Evolutionary conservation across 2,329 filamentous ascomycete genomes (phyloP).

Genomic region (Microcyclospora pomicola): DNA sequence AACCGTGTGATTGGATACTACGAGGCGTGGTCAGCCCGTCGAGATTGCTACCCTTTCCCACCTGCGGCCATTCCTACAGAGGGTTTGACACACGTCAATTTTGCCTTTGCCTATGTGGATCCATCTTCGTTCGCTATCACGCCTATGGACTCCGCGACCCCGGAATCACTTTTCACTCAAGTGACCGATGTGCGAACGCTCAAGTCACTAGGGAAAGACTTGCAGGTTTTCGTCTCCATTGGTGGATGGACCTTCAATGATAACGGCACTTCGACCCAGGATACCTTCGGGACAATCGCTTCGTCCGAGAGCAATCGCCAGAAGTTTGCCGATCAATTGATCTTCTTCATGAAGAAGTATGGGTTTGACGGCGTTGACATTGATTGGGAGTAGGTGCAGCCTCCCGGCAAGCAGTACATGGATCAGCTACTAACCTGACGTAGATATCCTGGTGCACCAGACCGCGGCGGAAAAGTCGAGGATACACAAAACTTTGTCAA

Average conservation of each 20-base stretch:
- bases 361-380: slow-evolving; percentile 10
- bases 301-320: slow-evolving; percentile 7
- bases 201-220: slow-evolving; percentile 8
- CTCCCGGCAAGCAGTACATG: no score
- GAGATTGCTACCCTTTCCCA: slow-evolving; percentile 3
- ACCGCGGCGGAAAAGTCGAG: not conserved
- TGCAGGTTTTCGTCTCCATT: slow-evolving; percentile 25
- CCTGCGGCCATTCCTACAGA: slow-evolving; percentile 1
- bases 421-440: no score
- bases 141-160: not conserved
- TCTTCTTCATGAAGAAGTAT: slow-evolving; percentile 5
- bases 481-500: not conserved
- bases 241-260: slow-evolving; percentile 30
- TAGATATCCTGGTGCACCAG: not conserved
- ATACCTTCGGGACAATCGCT: slow-evolving; percentile 22
- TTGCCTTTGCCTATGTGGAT: slow-evolving; percentile 1
- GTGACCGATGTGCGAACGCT: not conserved
- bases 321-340: not conserved
- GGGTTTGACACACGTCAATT: slow-evolving; percentile 8
- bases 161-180: not conserved
- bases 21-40: slow-evolving; percentile 7
- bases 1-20: slow-evolving; percentile 9
- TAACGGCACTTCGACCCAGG: slow-evolving; percentile 5
- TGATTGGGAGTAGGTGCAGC: slow-evolving; percentile 4
- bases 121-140: not conserved